phyloP scores from a whole-genome alignment of 768 basidiomycete species.

The Naganishia antarctica region DNA sequence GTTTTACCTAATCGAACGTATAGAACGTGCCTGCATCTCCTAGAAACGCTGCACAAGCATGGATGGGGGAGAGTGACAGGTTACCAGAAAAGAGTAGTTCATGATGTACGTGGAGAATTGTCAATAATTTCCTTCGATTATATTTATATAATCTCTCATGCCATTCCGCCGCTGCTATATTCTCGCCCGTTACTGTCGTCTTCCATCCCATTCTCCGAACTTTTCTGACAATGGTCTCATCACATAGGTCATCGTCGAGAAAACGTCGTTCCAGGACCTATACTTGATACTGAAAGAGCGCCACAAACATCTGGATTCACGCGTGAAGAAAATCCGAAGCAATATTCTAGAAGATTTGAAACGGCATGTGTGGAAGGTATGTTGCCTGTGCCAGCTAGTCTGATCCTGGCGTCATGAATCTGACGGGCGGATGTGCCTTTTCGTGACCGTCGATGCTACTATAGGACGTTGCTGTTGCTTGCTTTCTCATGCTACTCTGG shows the following conservation, averaged over 20 bases:
- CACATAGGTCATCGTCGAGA: conserved; percentile 58
- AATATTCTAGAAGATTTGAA: conserved; percentile 47
- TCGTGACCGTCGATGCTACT: too few species aligned
- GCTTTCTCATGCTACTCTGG: conserved; percentile 89
- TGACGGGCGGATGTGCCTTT: too few species aligned
- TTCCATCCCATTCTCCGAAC: too few species aligned
- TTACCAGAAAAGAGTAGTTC: conserved; percentile 78
- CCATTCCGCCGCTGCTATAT: too few species aligned
- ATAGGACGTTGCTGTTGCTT: conserved; percentile 90
- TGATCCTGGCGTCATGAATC: neutral
- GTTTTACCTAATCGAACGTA: conserved; percentile 60
- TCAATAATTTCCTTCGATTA: neutral
- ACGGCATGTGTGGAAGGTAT: conserved; percentile 47
- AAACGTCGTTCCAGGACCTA: conserved; percentile 80
- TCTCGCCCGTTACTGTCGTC: too few species aligned
- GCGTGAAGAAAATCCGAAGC: conserved; percentile 32
- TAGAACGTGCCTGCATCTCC: conserved; percentile 71
- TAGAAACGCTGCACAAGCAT: conserved; percentile 79
- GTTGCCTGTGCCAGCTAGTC: conserved; percentile 15
- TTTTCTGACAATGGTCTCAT: neutral
- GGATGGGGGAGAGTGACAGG: conserved; percentile 76
- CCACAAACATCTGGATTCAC: conserved; percentile 61
- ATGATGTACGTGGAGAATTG: conserved; percentile 56
- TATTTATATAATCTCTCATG: neutral
- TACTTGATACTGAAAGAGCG: conserved; percentile 82